Percentiles rank a stretch among this genome's conserved stretches.
phyloP scores from a whole-genome alignment of 1,284 basidiomycete species.

The Lentinus polychrous region DNA sequence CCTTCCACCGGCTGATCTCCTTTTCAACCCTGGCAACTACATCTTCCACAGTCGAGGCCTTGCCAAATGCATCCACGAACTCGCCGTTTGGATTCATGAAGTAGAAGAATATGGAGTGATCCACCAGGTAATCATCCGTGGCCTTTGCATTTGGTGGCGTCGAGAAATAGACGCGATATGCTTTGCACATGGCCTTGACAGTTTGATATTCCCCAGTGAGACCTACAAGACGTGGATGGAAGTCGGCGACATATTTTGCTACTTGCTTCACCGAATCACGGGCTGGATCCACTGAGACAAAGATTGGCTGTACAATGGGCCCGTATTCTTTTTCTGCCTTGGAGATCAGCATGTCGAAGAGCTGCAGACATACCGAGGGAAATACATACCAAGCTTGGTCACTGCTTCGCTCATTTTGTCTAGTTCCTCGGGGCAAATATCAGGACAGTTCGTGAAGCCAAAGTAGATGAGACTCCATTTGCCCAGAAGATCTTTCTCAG shows the following conservation, averaged over 20 bases:
- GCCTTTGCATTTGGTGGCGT: slow-evolving; percentile 90
- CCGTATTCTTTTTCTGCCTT: slow-evolving; percentile 59
- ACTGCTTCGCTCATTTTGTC: slow-evolving; percentile 94
- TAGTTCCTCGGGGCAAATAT: slow-evolving; percentile 97
- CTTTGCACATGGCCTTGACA: slow-evolving; percentile 87
- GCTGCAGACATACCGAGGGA: not conserved
- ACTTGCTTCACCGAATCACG: slow-evolving; percentile 71
- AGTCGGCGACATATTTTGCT: slow-evolving; percentile 66
- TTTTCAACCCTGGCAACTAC: slow-evolving; percentile 57
- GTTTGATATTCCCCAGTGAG: slow-evolving; percentile 84
- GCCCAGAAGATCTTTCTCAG: slow-evolving; percentile 79
- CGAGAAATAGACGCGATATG: slow-evolving; percentile 97
- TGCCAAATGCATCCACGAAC: slow-evolving; percentile 97
- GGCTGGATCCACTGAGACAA: slow-evolving; percentile 95
- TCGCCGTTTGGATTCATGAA: slow-evolving; percentile 94
- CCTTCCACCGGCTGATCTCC: slow-evolving; percentile 52
- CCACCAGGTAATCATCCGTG: slow-evolving; percentile 90
- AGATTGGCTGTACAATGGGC: slow-evolving; percentile 74
- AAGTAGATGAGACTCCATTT: slow-evolving; percentile 93
- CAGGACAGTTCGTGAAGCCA: slow-evolving; percentile 96
- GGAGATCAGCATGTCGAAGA: slow-evolving; percentile 1
- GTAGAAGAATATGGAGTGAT: slow-evolving; percentile 97
- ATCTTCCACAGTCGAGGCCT: slow-evolving; percentile 67
- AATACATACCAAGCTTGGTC: slow-evolving; percentile 57
- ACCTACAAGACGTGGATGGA: slow-evolving; percentile 88